Base-by-base conservation (phyloP, 75 land plant species). In the Gnetum montanum region DNA sequence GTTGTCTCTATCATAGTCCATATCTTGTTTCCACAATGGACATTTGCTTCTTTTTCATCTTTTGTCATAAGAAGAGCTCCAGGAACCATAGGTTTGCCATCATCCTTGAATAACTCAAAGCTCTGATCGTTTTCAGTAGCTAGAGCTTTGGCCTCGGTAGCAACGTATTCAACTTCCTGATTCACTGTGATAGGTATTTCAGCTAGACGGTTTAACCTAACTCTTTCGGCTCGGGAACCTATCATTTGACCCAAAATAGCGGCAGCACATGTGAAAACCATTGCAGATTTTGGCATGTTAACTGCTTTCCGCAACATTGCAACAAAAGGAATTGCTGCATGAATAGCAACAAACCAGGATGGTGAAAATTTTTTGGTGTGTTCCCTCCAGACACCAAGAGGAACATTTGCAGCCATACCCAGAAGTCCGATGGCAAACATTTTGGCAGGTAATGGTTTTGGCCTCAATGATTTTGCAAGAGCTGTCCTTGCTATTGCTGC, bases 331-430 rank as follows among this genome's bases (percentile, higher is more conserved):
- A 94, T 84, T 24, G 98, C 85, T 11, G 98, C 90, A 64, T 94
- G 98, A 1, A 94, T 84, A 1, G 98, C 96, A 22, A 59, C 60
- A 69, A 94, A 77, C 98, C 98, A 94, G n/a, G 82, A 61, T 13
- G 90, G 88, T 5, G 99, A 94, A 54, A 94, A 94, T 40, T 94
- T 94, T 43, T 85, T 44, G 6, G 96, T 89, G 53, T 94, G 99
- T 45, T 85, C 92, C 34, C 99, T 82, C 99, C 99, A 94, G 24
- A 90, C 63, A 18, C 99, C 99, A 29, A 94, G 40, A 1, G 99
- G 99, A 8, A 94, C 75, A 72, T 94, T 94, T 15, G 70, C 72
- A 8, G 96, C 96, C 91, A 94, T 90, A 33, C 99, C 99, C 31
- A 94, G 47, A 24, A 83, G 25, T 3, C 81, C 96, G 35, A 94